Evolutionary conservation across 257 asterid genomes (phyloP).

Genomic region (Vinca minor): DNA sequence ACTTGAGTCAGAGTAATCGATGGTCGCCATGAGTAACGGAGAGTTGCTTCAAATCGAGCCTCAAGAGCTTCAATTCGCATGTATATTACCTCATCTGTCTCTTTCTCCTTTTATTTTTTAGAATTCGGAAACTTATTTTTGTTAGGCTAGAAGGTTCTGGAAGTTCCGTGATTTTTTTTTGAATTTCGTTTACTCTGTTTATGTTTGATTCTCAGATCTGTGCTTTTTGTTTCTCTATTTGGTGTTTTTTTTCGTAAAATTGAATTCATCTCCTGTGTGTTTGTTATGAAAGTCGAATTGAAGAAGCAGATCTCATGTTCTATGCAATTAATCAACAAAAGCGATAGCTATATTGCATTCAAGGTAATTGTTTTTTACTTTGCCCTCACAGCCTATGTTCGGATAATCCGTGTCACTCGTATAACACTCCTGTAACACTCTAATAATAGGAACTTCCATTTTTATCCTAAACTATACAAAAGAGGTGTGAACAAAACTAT

Average conservation of each 20-base stretch:
- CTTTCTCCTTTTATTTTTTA: background rate
- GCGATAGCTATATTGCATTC: conserved; percentile 58
- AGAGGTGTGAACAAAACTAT: no score
- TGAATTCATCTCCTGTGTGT: no score
- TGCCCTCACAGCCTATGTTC: no score
- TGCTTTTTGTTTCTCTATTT: conserved; percentile 16
- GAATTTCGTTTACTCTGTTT: background rate
- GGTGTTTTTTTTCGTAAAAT: no score
- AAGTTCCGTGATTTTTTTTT: background rate
- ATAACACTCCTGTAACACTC: no score
- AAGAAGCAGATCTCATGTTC: conserved; percentile 86
- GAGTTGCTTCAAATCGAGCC: conserved; percentile 74
- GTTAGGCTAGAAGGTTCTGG: background rate
- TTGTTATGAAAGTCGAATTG: conserved; percentile 54
- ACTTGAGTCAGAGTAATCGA: conserved; percentile 3
- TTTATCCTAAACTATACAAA: no score
- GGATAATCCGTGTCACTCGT: no score
- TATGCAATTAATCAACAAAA: conserved; percentile 56
- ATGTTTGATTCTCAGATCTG: conserved; percentile 27
- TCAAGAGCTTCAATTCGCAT: conserved; percentile 66
- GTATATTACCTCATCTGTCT: conserved; percentile 18
- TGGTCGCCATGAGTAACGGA: conserved; percentile 30
- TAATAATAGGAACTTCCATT: no score
- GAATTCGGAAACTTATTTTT: no score
- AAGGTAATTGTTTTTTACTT: conserved; percentile 40